Evolutionary conservation across 75 land plant species (phyloP).

Genomic region (Pinus albicaulis): DNA sequence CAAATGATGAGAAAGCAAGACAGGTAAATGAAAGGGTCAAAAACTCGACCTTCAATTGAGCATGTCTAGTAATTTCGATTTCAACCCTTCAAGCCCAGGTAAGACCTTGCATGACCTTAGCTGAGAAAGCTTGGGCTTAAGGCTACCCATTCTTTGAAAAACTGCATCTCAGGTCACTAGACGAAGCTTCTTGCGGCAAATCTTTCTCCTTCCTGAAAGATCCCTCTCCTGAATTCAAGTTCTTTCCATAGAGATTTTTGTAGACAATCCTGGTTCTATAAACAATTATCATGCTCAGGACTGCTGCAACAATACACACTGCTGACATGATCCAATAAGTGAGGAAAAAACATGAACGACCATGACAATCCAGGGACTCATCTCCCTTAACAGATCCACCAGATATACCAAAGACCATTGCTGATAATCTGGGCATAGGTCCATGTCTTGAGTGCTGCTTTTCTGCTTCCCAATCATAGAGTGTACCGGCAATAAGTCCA

Average conservation of each 20-base stretch:
- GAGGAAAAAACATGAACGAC: slow-evolving; percentile 28
- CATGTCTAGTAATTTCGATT: not conserved
- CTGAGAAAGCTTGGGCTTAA: not conserved
- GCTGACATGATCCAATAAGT: slow-evolving; percentile 48
- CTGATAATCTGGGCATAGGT: not conserved
- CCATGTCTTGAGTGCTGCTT: slow-evolving; percentile 18
- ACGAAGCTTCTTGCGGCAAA: slow-evolving; percentile 4
- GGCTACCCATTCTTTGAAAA: not conserved
- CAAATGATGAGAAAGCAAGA: not conserved
- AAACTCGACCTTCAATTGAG: not conserved
- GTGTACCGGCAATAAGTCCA: slow-evolving; percentile 35
- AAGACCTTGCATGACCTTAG: not conserved
- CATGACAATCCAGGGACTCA: slow-evolving; percentile 18
- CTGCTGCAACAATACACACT: slow-evolving; percentile 34
- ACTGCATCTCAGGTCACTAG: slow-evolving; percentile 7
- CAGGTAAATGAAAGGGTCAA: not conserved
- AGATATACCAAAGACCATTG: slow-evolving; percentile 1
- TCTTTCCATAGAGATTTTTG: slow-evolving; percentile 35
- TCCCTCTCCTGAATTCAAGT: slow-evolving; percentile 11
- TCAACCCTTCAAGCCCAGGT: not conserved
- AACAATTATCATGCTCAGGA: slow-evolving; percentile 22
- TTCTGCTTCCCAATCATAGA: slow-evolving; percentile 41
- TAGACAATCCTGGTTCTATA: slow-evolving; percentile 36
- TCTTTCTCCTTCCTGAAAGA: not conserved
- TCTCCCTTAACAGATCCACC: not conserved